These are phyloP conservation scores for Dispira simplex DNA, from an alignment of 192 early-diverging fungal species.

Conservation along the genomic window DNA sequence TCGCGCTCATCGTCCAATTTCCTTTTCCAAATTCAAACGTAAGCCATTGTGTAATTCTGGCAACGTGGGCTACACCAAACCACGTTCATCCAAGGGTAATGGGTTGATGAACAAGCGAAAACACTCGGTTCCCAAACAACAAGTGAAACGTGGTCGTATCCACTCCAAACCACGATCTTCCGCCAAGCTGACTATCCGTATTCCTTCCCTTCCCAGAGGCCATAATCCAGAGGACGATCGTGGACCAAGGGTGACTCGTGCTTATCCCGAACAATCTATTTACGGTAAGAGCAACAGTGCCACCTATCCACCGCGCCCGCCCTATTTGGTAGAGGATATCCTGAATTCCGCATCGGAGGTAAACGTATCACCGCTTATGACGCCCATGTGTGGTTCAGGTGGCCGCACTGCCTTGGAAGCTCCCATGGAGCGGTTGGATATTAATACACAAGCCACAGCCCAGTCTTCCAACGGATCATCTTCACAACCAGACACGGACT, in stretches of 20 bases:
- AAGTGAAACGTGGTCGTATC: not conserved
- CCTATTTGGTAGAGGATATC: too few species aligned
- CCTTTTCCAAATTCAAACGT: slow-evolving; percentile 9
- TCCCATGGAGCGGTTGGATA: slow-evolving; percentile 1
- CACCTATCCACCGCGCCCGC: too few species aligned
- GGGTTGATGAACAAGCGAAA: not conserved
- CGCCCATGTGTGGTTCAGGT: not conserved
- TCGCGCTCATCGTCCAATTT: not conserved
- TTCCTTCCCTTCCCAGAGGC: not conserved
- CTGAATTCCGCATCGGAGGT: too few species aligned
- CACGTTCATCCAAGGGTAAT: not conserved
- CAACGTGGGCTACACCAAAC: not conserved
- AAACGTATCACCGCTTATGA: not conserved
- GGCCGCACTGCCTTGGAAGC: not conserved
- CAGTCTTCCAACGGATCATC: not conserved
- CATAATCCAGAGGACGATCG: too few species aligned
- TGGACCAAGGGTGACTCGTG: too few species aligned
- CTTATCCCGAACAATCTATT: too few species aligned
- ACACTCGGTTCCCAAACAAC: not conserved
- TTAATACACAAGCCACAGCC: not conserved
- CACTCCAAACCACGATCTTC: slow-evolving; percentile 5
- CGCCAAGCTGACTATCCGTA: not conserved
- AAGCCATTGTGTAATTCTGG: not conserved
- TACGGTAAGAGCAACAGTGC: too few species aligned
- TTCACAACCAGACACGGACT: not conserved